These are phyloP conservation scores for Aspergillus nanangensis DNA, from an alignment of 495 filamentous ascomycete genomes.

Conservation along the genomic window DNA sequence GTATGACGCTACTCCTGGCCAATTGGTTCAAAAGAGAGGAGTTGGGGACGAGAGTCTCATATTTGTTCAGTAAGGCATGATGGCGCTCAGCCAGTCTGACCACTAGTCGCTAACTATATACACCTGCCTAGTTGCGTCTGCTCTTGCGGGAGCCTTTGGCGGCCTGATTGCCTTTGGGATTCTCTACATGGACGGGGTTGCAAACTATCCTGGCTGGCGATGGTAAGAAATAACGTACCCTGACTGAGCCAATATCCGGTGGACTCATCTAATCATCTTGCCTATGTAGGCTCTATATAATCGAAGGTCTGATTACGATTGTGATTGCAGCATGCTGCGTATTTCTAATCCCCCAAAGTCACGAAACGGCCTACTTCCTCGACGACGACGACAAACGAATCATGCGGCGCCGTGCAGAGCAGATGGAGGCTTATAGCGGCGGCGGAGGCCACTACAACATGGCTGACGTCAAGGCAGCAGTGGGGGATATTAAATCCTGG, in stretches of 20 bases:
- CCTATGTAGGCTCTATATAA: not conserved
- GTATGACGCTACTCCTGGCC: not conserved
- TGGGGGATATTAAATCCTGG: not conserved
- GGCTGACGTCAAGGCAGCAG: not conserved
- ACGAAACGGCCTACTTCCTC: not conserved
- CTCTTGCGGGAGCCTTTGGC: not conserved
- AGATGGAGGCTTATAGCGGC: not conserved
- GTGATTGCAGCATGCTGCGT: not conserved
- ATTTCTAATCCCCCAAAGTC: not conserved
- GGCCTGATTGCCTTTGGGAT: not conserved
- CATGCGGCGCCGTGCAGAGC: not conserved
- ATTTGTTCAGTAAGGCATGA: not conserved
- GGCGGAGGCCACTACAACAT: not conserved
- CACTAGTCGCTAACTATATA: no score
- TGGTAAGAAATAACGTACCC: no score
- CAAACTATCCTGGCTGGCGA: not conserved
- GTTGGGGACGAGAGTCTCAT: not conserved
- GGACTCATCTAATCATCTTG: no score
- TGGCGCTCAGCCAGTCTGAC: not conserved
- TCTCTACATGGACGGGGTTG: not conserved
- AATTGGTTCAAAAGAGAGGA: not conserved
- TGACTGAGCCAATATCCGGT: no score
- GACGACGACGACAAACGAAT: not conserved
- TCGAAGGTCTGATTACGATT: not conserved
- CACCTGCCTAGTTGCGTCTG: not conserved